Evolutionary conservation across 257 asterid genomes (phyloP).

Genomic region (Eustoma russellianum): DNA sequence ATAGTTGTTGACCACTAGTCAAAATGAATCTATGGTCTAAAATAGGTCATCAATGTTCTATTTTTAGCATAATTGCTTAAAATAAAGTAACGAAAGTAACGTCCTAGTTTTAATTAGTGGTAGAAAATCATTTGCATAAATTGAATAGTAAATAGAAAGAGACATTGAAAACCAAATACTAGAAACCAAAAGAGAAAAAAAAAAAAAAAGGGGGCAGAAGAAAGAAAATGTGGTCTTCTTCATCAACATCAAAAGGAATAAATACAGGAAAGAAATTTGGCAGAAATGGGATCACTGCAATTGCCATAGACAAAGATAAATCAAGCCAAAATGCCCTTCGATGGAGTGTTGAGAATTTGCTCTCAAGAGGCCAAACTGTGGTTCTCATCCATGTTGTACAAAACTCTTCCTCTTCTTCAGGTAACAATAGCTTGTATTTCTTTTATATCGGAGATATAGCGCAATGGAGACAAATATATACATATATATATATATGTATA

Average conservation of each 20-base stretch:
- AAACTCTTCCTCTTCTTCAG: conserved; percentile 24
- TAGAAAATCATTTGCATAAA: too few relatives aligned
- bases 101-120: too few relatives aligned
- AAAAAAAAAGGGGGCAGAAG: not conserved
- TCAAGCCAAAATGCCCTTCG: conserved; percentile 66
- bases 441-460: too few relatives aligned
- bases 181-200: not conserved
- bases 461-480: too few relatives aligned
- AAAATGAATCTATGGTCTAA: too few relatives aligned
- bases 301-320: conserved; percentile 78
- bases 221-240: conserved; percentile 42
- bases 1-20: too few relatives aligned
- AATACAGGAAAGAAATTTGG: conserved; percentile 20
- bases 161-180: not conserved
- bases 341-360: conserved; percentile 70
- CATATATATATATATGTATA: too few relatives aligned
- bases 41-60: too few relatives aligned
- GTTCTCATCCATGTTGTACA: conserved; percentile 70
- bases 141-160: not conserved
- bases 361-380: conserved; percentile 52
- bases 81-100: too few relatives aligned
- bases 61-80: too few relatives aligned
- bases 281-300: conserved; percentile 60
- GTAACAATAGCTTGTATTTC: conserved; percentile 11
- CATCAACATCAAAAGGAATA: conserved; percentile 21